Percentiles rank a stretch among this genome's conserved stretches.
phyloP scores from a whole-genome alignment of 75 land plant genomes.

The Ceratopteris richardii region DNA sequence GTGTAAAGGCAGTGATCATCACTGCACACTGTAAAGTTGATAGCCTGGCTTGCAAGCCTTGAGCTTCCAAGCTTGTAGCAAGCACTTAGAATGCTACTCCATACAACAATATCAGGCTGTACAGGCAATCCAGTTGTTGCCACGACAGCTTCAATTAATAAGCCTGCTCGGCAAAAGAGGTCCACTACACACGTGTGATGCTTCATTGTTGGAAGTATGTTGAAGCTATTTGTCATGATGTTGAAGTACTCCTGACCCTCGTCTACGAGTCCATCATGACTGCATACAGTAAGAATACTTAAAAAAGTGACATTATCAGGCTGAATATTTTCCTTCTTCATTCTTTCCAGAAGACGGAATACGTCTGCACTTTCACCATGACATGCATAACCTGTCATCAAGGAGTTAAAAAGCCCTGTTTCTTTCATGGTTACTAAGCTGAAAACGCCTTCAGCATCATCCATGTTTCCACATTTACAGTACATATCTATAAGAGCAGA shows the following conservation, averaged over 20 bases:
- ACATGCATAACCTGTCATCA: slow-evolving; percentile 2
- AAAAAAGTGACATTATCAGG: not conserved
- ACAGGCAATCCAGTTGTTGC: slow-evolving; percentile 6
- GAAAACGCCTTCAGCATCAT: slow-evolving; percentile 1
- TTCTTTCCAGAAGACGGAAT: slow-evolving; percentile 9
- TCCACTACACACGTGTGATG: slow-evolving; percentile 14
- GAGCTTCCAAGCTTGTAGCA: not conserved
- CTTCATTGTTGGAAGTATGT: slow-evolving; percentile 14
- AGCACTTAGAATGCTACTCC: slow-evolving; percentile 9
- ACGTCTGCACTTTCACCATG: not conserved
- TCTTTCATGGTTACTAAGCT: slow-evolving; percentile 18
- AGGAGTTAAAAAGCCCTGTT: slow-evolving; percentile 24
- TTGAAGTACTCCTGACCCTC: slow-evolving; percentile 11
- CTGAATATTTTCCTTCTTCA: slow-evolving; percentile 30
- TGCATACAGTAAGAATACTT: slow-evolving; percentile 9
- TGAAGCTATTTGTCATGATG: slow-evolving; percentile 12
- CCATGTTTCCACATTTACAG: slow-evolving; percentile 7
- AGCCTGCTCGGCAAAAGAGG: slow-evolving; percentile 11
- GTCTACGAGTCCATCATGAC: slow-evolving; percentile 14
- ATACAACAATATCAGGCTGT: slow-evolving; percentile 2
- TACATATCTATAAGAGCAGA: slow-evolving; percentile 1
- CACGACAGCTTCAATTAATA: not conserved
- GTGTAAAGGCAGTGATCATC: no score
- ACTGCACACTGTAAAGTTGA: no score
- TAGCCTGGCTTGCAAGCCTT: no score